phyloP scores from a whole-genome alignment of 2,329 filamentous ascomycete species.

The Alternaria metachromatica region DNA sequence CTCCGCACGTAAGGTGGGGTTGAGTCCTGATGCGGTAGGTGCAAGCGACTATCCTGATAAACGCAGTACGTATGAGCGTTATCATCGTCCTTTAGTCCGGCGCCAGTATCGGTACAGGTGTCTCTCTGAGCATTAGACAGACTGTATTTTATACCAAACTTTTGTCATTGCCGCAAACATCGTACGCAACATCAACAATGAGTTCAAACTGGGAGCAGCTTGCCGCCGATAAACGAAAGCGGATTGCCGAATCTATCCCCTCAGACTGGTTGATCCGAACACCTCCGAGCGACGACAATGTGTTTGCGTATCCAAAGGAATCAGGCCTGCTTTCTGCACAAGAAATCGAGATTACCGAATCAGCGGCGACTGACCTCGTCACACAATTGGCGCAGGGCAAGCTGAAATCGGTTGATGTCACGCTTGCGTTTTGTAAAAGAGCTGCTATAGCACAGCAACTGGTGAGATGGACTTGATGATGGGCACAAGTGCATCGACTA shows the following conservation, averaged over 20 bases:
- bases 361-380: constrained; percentile 30
- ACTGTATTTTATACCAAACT: neutral
- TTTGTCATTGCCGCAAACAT: neutral
- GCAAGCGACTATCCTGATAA: neutral
- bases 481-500: neutral
- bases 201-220: constrained; percentile 25
- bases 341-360: constrained; percentile 34
- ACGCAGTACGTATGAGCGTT: neutral
- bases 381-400: constrained; percentile 19
- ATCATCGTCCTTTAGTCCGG: neutral
- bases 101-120: neutral
- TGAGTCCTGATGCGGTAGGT: neutral
- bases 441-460: constrained; percentile 63
- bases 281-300: constrained; percentile 10
- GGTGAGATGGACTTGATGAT: constrained; percentile 41
- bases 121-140: neutral
- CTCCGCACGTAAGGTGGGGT: neutral
- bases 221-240: constrained; percentile 25
- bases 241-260: constrained; percentile 30
- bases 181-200: neutral
- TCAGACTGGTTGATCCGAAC: constrained; percentile 24
- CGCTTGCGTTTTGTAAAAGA: constrained; percentile 58
- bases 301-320: constrained; percentile 21
- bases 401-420: constrained; percentile 49
- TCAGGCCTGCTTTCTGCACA: constrained; percentile 30